Base-by-base conservation (phyloP, 2,329 filamentous ascomycete species). In the Aspergillus transmontanensis region DNA sequence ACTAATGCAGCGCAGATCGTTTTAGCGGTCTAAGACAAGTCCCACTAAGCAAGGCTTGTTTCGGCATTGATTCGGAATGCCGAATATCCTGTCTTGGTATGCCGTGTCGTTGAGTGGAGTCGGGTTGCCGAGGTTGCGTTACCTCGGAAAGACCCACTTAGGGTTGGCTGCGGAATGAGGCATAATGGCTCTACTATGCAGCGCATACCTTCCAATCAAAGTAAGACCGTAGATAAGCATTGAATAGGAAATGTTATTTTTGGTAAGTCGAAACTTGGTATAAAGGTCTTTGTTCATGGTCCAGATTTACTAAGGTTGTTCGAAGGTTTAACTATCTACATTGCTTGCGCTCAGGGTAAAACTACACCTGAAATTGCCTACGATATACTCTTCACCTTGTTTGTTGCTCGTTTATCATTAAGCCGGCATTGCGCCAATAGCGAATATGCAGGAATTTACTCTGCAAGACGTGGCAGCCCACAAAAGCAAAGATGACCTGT, bases 401-500 rank as follows among this genome's bases (percentile, higher is more conserved):
- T 30, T 50, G 6, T 19, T 30, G 9, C 10, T 30, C 26, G 4
- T 6, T 28, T 4, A 16, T 7, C 7, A 28, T 30, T 50, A 19
- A 30, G 11, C 16, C 19, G 6, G 28, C 16, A 54, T 41, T n/a
- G 45, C n/a, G 23, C 39, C 34, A 34, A 28, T 51, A 21, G 23
- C 43, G 7, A 46, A 41, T 43, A 48, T 72, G 53, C 61, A 60
- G 19, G 66, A 74, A 54, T 75, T 67, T 53, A 72, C 71, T 1
- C 28, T 68, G 45, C 66, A 72, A 21, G 75, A 79, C 26, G 69
- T 88, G 32, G 81, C 82, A 10, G 74, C 73, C 34, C 86, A 88
- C 71, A 85, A 81, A 54, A 80, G 68, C 6, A 73, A 75, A 14
- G 72, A 77, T 12, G 83, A 87, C 70, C 71, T 82, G 19, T 88